Evolutionary conservation across 73 alveolate species (phyloP), one percentile per base, ranked within the genome.

Genomic region (Effrenium voratum): DNA sequence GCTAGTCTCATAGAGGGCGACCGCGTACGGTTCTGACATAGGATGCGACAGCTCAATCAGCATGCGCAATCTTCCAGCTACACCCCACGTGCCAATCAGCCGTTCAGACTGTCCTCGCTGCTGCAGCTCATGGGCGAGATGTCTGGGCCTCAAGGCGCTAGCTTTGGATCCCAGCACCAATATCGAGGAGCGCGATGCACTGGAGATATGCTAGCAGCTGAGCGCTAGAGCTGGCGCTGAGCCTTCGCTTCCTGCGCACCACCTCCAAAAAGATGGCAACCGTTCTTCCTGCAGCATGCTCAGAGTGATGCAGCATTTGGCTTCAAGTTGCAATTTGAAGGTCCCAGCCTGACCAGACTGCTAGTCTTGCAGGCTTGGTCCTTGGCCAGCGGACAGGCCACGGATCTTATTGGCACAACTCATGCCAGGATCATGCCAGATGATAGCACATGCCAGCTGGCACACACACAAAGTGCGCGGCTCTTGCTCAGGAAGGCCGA

Each of bases 1-100:
- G 96, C 96, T 24, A 90, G 73, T 45, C 96, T 90, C 96, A 90
- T 90, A 45, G 96, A 90, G 8, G 96, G 96, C 46, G 96, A 90
- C 50, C 96, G 96, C 22, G 47, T 73, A 3, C 96, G 96, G 19
- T 77, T 52, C 96, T 90, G 66, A n/a, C n/a, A n/a, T n/a, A n/a
- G n/a, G n/a, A n/a, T n/a, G n/a, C n/a, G n/a, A n/a, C n/a, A n/a
- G n/a, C n/a, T n/a, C n/a, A n/a, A n/a, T n/a, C n/a, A n/a, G n/a
- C n/a, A n/a, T n/a, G n/a, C n/a, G n/a, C n/a, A n/a, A n/a, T n/a
- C n/a, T n/a, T n/a, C n/a, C n/a, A n/a, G n/a, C n/a, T n/a, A n/a
- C n/a, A n/a, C n/a, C n/a, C n/a, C n/a, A 76, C 38, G 12, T 41
- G 40, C 60, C 38, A 5, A 13, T 16, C 34, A 1, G 22, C 22